Evolutionary conservation across 441 rosid species (phyloP), one percentile per base, ranked within the genome.

Genomic region (Mallotus repandus): DNA sequence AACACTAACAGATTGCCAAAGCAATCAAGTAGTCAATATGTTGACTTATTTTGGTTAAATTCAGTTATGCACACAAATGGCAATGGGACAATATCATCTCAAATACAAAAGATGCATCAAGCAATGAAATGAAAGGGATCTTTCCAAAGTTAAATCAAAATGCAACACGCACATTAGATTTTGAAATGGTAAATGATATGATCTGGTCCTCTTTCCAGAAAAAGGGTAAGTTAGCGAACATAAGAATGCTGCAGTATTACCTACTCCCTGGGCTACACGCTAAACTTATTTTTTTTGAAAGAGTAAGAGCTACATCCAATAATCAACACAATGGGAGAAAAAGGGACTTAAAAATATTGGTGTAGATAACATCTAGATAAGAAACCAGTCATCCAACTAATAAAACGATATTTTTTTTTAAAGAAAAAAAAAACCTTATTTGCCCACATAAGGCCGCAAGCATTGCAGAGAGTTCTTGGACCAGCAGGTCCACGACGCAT

Each of bases 401-500:
- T 12, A 49, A 66, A 22, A 21, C 7, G 6, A 14, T 53, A 12
- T 2, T 22, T 50, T 49, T 29, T 8, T 9, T 15, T 50, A 9
- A n/a, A n/a, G 0, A 55, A 45, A 32, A 61, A 54, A 79, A 88
- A 13, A n/a, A 93, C 98, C 92, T 88, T 89, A 79, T 84, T 89
- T 56, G 92, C 88, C 97, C 97, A 93, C 83, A 87, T 89, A 45
- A 93, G 92, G 57, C 98, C 98, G 79, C 97, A 93, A 22, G 98
- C 98, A 87, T 93, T 93, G 84, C 98, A 93, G 72, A 93, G 94
- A 80, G 97, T 86, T 78, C 95, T 84, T 58, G 92, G 95, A 63
- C 98, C 98, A 49, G 89, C 84, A 74, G 98, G 98, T 61, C 98
- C 98, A 19, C 97, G 95, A 52, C 98, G 89, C 98, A 93, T 93